Conservation (phyloP, 352 stramenopile species). For the Proteromonas lacertae region DNA sequence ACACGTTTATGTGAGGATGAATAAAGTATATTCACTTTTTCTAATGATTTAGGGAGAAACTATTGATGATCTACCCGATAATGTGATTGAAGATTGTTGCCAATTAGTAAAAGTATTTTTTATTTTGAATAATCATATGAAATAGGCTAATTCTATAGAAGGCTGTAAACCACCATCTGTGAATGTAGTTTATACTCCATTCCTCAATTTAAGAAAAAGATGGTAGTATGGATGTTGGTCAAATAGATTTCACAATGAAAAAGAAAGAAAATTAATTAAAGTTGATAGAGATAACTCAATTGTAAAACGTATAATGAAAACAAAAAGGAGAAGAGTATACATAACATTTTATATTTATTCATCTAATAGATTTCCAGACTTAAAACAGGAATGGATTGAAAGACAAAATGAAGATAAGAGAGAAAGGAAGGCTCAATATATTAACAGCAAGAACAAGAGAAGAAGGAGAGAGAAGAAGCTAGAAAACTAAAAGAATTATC, state of each 20-base stretch:
- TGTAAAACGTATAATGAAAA: no score
- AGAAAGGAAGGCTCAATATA: no score
- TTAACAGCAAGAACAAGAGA: no score
- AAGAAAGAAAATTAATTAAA: constrained; percentile 14
- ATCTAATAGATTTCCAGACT: no score
- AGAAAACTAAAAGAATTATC: no score
- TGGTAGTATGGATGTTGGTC: constrained; percentile 46
- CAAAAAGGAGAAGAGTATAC: no score
- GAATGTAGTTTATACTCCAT: constrained; percentile 47
- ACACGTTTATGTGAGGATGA: constrained; percentile 82
- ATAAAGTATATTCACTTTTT: constrained; percentile 13
- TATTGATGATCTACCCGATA: no score
- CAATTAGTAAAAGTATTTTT: constrained; percentile 66
- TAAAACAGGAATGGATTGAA: constrained; percentile 37
- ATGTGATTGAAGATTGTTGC: constrained; percentile 23
- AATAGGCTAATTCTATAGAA: constrained; percentile 70
- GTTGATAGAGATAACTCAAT: constrained; percentile 44
- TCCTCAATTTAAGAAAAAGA: constrained; percentile 56
- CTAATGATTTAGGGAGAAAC: no score
- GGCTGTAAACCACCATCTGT: constrained; percentile 55
- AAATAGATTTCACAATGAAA: constrained; percentile 23
- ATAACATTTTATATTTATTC: no score
- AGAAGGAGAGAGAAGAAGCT: no score
- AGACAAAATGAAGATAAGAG: constrained; percentile 19
- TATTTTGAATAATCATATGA: no score